Conservation (phyloP, 1,284 basidiomycete genomes). For the Irpex sp. region DNA sequence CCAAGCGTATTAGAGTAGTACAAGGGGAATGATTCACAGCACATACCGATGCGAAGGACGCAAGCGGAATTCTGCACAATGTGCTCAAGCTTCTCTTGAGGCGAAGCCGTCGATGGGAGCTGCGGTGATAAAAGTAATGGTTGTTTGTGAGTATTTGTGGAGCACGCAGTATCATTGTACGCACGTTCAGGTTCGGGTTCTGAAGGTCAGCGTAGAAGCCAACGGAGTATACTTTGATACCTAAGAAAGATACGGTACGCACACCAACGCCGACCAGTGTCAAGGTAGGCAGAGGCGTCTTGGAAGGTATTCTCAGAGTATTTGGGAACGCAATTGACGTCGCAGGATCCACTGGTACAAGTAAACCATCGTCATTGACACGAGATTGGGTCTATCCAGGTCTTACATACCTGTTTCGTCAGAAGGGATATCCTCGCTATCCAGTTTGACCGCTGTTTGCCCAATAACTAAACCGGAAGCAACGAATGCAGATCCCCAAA, state of each 20-base stretch:
- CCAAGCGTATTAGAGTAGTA: neutral
- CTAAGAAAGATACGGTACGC: conserved; percentile 80
- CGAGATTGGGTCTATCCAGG: neutral
- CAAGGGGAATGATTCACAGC: neutral
- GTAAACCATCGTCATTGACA: neutral
- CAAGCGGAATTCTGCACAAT: conserved; percentile 68
- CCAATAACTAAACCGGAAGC: conserved; percentile 28
- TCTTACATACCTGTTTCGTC: conserved; percentile 23
- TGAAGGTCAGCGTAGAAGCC: conserved; percentile 81
- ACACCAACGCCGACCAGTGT: conserved; percentile 80
- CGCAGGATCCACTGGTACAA: conserved; percentile 56
- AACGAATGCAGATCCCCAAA: conserved; percentile 34
- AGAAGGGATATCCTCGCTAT: conserved; percentile 24
- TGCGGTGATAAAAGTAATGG: conserved; percentile 21
- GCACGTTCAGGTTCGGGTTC: conserved; percentile 55
- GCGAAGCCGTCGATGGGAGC: conserved; percentile 44
- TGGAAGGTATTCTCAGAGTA: conserved; percentile 57
- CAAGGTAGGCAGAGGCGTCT: conserved; percentile 54
- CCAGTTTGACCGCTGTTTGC: conserved; percentile 32
- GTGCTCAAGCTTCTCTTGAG: conserved; percentile 68
- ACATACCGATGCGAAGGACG: conserved; percentile 64
- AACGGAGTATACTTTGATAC: conserved; percentile 81
- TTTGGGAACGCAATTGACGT: conserved; percentile 72
- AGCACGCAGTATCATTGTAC: neutral
- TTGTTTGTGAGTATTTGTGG: neutral